phyloP scores from a whole-genome alignment of 1,139 yeast species.

The Nakaseomyces bracarensis region DNA sequence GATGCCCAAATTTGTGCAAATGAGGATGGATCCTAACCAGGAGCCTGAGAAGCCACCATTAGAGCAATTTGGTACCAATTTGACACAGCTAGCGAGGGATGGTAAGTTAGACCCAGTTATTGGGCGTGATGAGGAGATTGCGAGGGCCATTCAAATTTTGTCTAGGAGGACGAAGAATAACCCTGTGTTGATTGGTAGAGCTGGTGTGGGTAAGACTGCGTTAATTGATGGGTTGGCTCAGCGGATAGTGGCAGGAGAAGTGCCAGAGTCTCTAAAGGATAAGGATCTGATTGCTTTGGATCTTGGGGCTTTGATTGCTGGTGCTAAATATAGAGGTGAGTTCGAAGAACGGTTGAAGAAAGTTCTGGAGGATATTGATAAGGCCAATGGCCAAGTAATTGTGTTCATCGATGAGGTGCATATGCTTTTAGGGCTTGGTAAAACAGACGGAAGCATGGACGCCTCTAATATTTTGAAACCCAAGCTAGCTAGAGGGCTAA shows the following conservation, averaged over 20 bases:
- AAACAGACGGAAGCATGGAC: constrained; percentile 92
- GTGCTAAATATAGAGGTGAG: constrained; percentile 93
- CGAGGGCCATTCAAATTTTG: constrained; percentile 83
- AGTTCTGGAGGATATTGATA: constrained; percentile 81
- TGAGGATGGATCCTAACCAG: constrained; percentile 35
- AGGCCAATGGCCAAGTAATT: constrained; percentile 67
- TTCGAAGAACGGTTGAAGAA: constrained; percentile 83
- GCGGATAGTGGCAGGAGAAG: constrained; percentile 81
- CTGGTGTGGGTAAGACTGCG: constrained; percentile 97
- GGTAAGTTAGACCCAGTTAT: constrained; percentile 95
- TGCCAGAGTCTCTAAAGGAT: constrained; percentile 86
- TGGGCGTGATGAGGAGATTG: constrained; percentile 91
- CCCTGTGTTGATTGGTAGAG: constrained; percentile 88
- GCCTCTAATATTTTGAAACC: constrained; percentile 92
- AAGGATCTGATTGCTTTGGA: constrained; percentile 79
- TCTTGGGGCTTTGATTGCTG: constrained; percentile 77
- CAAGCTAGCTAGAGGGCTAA: constrained; percentile 87
- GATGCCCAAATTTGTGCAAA: constrained; percentile 19
- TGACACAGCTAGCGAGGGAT: constrained; percentile 76
- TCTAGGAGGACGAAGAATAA: constrained; percentile 91
- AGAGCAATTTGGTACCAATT: constrained; percentile 78
- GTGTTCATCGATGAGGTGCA: constrained; percentile 91
- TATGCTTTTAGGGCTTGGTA: constrained; percentile 83
- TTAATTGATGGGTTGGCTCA: constrained; percentile 95
- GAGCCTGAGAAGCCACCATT: constrained; percentile 66